phyloP scores from a whole-genome alignment of 805 yeast species.

The Sugiyamaella lignohabitans region DNA sequence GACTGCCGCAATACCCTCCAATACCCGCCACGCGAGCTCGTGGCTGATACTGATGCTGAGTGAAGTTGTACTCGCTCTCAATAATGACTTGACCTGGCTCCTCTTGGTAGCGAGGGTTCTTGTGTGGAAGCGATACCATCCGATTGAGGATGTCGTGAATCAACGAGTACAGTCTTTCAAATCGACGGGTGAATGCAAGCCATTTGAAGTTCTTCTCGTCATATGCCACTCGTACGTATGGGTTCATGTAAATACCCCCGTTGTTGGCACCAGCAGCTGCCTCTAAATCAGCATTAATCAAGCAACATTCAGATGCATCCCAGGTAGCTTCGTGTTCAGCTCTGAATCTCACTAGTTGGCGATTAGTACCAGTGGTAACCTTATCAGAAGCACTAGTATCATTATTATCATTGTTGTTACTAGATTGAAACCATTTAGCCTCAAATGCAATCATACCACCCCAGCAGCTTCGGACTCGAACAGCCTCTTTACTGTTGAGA shows the following conservation, averaged over 20 bases:
- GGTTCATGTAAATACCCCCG: constrained; percentile 13
- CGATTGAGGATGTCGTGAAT: constrained; percentile 10
- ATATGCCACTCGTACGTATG: constrained; percentile 16
- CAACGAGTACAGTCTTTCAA: constrained; percentile 13
- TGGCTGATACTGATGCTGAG: not conserved
- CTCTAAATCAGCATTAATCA: constrained; percentile 14
- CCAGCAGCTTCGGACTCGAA: constrained; percentile 16
- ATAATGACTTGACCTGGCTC: constrained; percentile 1
- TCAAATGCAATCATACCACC: constrained; percentile 18
- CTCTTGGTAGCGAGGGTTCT: constrained; percentile 7
- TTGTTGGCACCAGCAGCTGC: not conserved
- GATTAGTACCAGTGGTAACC: not conserved
- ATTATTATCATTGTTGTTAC: not conserved
- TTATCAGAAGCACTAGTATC: not conserved
- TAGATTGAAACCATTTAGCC: constrained; percentile 11
- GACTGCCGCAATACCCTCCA: constrained; percentile 8
- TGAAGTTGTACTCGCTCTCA: not conserved
- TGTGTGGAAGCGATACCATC: constrained; percentile 9
- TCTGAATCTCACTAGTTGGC: constrained; percentile 7
- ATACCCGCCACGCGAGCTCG: constrained; percentile 1
- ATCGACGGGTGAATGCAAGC: constrained; percentile 12
- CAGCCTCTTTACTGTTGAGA: constrained; percentile 11
- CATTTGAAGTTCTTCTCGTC: constrained; percentile 7
- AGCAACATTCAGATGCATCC: constrained; percentile 18
- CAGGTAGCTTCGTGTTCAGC: constrained; percentile 8